Evolutionary conservation across 495 filamentous ascomycete species (phyloP), one percentile per base, ranked within the genome.

Genomic region (Hamigera avellanea): DNA sequence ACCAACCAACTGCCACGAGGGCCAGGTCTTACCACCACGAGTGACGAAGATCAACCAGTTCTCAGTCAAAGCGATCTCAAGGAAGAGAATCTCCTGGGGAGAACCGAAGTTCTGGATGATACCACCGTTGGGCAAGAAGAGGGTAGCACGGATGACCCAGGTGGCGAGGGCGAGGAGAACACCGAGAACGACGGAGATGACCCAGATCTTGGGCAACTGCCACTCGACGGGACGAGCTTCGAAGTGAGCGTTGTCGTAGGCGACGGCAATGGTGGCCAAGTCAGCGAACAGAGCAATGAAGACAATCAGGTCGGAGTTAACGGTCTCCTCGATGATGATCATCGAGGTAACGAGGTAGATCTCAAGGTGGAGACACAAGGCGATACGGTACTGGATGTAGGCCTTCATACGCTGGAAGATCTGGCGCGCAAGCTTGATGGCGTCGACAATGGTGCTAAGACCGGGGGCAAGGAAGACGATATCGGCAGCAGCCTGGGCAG

Each of bases 321-420:
- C 69, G 49, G 76, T 81, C 64, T 81, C 78, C 50, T 80, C 67
- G 62, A 83, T 76, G 66, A 81, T 81, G 63, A 82, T 71, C 75
- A 82, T 82, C 33, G 77, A 79, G 42, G 78, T 80, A 44, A 81
- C 77, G n/a, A 83, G 65, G 67, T 82, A 83, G 52, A 83, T 73
- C 64, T 83, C 79, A 49, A 83, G 62, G 61, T 83, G 79, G 34
- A 83, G 65, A 60, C 79, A 83, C 40, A 83, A 73, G 39, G 79
- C 79, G 51, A 83, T 83, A 74, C 79, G 79, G 66, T 83, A 83
- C 57, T 83, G 78, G 43, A 83, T 81, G 53, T 83, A 83, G 25
- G 78, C 72, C 72, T 83, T 83, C 79, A 83, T 83, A 49, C 79
- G 79, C 67, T 83, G 79, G 76, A 83, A 83, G 52, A 83, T 83